Percentiles rank a stretch among this genome's conserved stretches.
phyloP scores from a whole-genome alignment of 306 rosid species.

The Canavalia ensiformis region DNA sequence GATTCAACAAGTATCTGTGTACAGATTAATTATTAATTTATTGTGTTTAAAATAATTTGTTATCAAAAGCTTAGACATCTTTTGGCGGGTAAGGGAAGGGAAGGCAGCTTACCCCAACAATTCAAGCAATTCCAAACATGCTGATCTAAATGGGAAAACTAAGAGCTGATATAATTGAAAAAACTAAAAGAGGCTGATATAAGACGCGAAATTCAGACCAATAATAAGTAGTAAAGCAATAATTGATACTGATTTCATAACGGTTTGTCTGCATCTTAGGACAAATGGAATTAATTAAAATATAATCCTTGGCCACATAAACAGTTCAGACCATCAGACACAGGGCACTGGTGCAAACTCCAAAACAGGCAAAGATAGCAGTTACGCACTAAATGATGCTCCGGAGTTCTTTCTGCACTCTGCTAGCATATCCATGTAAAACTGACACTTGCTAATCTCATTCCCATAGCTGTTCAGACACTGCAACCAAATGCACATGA shows the following conservation, averaged over 20 bases:
- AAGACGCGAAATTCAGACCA: background rate
- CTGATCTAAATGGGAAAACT: no score
- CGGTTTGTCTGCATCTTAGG: constrained; percentile 26
- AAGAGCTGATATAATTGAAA: no score
- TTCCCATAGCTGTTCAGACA: constrained; percentile 76
- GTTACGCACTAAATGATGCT: constrained; percentile 61
- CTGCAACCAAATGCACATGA: constrained; percentile 58
- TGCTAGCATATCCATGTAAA: constrained; percentile 91
- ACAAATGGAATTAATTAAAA: constrained; percentile 42
- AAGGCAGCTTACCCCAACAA: no score
- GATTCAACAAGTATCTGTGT: no score
- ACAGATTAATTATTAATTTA: no score
- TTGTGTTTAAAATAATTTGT: no score
- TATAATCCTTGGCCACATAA: constrained; percentile 31
- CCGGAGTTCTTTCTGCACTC: constrained; percentile 84
- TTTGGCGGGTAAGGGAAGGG: no score
- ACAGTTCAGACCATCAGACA: constrained; percentile 37
- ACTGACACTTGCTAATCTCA: constrained; percentile 94
- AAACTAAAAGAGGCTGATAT: background rate
- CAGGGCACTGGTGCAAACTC: constrained; percentile 19
- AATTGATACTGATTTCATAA: constrained; percentile 3
- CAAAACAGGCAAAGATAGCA: background rate
- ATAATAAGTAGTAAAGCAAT: background rate
- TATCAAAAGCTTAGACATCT: no score
- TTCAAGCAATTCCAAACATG: no score